Base-by-base conservation (phyloP, 192 early-diverging fungal genomes). In the Backusella luteola region DNA sequence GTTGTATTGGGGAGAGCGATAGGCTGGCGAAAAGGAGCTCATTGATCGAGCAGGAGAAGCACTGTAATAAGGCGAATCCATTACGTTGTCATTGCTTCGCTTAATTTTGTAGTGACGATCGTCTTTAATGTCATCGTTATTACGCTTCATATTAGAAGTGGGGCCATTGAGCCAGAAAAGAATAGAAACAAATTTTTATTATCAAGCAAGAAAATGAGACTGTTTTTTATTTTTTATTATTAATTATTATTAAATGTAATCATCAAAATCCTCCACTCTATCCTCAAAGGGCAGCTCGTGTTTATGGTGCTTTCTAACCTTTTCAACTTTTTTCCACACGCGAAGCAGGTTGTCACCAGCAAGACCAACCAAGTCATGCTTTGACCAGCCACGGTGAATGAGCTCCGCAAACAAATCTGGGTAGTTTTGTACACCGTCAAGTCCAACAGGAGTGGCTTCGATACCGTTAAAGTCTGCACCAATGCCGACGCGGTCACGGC, bases 391-490 rank as follows among this genome's bases (percentile, higher is more conserved):
- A 39, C 81, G 73, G 15, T 32, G 34, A 4, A 86, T 23, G 6
- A 86, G 59, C 42, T 83, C 84, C 11, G 78, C 81, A 67, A 86
- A 75, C 41, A 75, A 34, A n/a, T 66, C 59, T 6, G 86, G 53
- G 66, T 79, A 67, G n/a, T 86, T 75, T 5, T 80, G 69, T 46
- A 87, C 80, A 39, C 90, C 91, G 76, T 90, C 90, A 19, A 91
- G 68, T 3, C 89, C 90, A 21, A 66, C 68, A 11, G 89, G 85
- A 4, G 84, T 85, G 0, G 26, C 9, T 14, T 76, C 72, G 32
- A 88, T 87, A 0, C 91, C 91, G 75, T 92, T 89, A 78, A 86
- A 92, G 76, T 92, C 91, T 21, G 86, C 81, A 1, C 91, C 91
- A 4, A 93, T 32, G 21, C 90, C 91, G n/a, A 92, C 83, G 66